Percentiles rank a stretch among this genome's conserved stretches.
These are phyloP conservation scores for Eimeria necatrix DNA, from an alignment of 169 alveolate genomes.

Conservation along the genomic window DNA sequence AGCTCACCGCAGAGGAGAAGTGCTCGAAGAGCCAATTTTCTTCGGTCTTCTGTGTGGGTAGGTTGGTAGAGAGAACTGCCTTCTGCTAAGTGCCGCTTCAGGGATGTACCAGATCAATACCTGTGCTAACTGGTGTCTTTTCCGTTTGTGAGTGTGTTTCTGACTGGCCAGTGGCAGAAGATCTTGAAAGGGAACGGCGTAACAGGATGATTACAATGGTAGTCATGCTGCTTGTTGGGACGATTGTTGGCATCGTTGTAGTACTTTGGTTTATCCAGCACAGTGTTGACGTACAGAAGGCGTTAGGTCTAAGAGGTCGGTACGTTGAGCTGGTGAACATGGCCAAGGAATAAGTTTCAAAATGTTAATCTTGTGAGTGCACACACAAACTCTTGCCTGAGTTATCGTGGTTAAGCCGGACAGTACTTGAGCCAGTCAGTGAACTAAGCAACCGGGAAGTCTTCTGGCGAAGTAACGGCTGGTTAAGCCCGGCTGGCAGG, in stretches of 20 bases:
- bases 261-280: conserved; percentile 75
- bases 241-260: conserved; percentile 38
- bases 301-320: conserved; percentile 54
- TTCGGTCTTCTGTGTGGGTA: conserved; percentile 69
- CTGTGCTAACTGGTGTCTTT: not conserved
- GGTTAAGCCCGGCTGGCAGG: no score
- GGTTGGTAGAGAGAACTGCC: not conserved
- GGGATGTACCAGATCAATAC: not conserved
- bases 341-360: conserved; percentile 31
- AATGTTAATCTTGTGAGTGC: no score
- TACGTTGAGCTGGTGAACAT: conserved; percentile 72
- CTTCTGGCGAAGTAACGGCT: no score
- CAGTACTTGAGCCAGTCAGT: no score
- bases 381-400: no score
- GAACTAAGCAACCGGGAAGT: no score
- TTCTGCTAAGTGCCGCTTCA: not conserved
- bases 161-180: conserved; percentile 67
- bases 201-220: conserved; percentile 32
- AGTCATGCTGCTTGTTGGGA: conserved; percentile 54
- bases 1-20: conserved; percentile 34
- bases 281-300: conserved; percentile 74
- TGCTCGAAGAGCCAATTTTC: conserved; percentile 56
- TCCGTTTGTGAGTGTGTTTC: not conserved
- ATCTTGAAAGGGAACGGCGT: conserved; percentile 58
- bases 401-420: no score